Conservation (phyloP, 2,329 filamentous ascomycete species). For the Aureobasidium pullulans region DNA sequence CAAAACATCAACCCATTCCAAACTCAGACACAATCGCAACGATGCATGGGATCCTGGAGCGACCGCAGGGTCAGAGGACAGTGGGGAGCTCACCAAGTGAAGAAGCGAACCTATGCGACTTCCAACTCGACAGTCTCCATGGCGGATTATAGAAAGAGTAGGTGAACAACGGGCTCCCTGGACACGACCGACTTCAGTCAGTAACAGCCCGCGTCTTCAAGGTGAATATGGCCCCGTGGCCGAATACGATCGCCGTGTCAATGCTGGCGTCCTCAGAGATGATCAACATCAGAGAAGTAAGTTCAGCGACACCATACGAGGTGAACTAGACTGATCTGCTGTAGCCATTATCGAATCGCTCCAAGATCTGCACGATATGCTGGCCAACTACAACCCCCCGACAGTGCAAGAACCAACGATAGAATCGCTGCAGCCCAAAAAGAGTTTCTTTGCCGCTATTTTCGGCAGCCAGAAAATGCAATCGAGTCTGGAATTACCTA, state of each 20-base stretch:
- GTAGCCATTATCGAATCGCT: conserved; percentile 80
- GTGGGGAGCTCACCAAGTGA: conserved; percentile 1
- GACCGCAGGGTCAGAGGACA: background rate
- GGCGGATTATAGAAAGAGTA: conserved; percentile 22
- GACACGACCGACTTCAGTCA: background rate
- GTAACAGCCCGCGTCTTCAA: conserved; percentile 9
- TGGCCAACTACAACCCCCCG: conserved; percentile 65
- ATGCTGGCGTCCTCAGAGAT: conserved; percentile 65
- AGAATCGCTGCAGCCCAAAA: conserved; percentile 55
- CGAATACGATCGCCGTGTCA: conserved; percentile 81
- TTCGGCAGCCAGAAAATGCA: conserved; percentile 41
- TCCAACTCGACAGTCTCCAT: conserved; percentile 22
- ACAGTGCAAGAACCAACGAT: conserved; percentile 69
- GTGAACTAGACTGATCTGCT: conserved; percentile 14
- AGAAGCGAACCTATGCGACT: conserved; percentile 1
- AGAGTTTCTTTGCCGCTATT: conserved; percentile 51
- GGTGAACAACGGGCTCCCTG: conserved; percentile 14
- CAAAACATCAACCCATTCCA: background rate
- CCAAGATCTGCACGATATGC: conserved; percentile 79
- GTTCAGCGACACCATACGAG: conserved; percentile 16
- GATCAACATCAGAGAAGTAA: conserved; percentile 85
- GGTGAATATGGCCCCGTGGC: conserved; percentile 60
- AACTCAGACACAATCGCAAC: background rate
- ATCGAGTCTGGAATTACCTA: conserved; percentile 3
- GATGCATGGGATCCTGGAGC: conserved; percentile 11